A percentile compares a stretch with the other conserved stretches of the same genome.
Evolutionary conservation across 331 rosid species (phyloP).

Genomic region (Phaseolus coccineus): DNA sequence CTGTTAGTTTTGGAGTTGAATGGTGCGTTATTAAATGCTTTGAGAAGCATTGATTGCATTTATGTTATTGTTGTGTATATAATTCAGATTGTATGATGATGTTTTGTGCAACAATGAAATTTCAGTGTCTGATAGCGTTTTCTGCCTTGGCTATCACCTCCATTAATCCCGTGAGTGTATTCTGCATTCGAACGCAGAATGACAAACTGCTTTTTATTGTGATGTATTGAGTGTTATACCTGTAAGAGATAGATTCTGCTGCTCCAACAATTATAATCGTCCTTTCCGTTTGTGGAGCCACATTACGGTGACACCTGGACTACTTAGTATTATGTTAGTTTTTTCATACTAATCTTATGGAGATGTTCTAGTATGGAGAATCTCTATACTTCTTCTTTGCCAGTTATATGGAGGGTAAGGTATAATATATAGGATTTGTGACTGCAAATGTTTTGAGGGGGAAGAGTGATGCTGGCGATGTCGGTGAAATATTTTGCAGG

Average conservation of each 20-base stretch:
- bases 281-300: neutral
- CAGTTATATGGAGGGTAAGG: neutral
- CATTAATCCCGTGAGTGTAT: neutral
- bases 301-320: neutral
- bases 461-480: neutral
- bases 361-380: neutral
- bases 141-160: neutral
- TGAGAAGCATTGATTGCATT: neutral
- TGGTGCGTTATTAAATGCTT: neutral
- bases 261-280: neutral
- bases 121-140: neutral
- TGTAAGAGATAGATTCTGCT: neutral
- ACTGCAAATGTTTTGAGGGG: neutral
- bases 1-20: neutral
- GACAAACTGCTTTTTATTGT: neutral
- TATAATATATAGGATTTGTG: neutral
- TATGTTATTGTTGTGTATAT: too few relatives aligned
- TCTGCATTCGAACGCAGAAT: neutral
- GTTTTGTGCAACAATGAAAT: neutral
- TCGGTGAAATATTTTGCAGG: conserved; percentile 3
- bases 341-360: neutral
- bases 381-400: neutral
- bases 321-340: neutral
- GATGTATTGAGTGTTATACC: neutral
- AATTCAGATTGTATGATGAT: too few relatives aligned